phyloP scores from a whole-genome alignment of 2,329 filamentous ascomycete genomes.

The Fusarium metavorans region DNA sequence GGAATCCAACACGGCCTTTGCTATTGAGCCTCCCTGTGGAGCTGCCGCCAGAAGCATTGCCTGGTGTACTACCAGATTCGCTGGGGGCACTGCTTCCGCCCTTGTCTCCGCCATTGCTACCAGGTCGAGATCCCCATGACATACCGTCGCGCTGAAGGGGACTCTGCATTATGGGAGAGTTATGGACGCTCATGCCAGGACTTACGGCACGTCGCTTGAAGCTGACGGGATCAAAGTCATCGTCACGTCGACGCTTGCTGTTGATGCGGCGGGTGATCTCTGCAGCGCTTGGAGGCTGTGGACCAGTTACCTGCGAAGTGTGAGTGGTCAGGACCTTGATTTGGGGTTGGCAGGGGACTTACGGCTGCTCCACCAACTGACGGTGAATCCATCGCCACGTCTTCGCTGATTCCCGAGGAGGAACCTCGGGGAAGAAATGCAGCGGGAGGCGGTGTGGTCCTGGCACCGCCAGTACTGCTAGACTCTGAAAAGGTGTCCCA shows the following conservation, averaged over 20 bases:
- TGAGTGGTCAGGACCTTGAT: constrained; percentile 33
- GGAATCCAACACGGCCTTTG: constrained; percentile 78
- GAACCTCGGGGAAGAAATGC: constrained; percentile 70
- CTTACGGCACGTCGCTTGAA: constrained; percentile 94
- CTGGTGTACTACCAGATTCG: constrained; percentile 57
- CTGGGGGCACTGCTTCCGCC: constrained; percentile 65
- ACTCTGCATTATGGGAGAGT: constrained; percentile 88
- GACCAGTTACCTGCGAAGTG: constrained; percentile 47
- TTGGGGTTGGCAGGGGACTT: constrained; percentile 22
- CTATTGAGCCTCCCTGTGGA: constrained; percentile 61
- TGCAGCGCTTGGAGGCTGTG: constrained; percentile 71
- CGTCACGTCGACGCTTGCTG: constrained; percentile 86
- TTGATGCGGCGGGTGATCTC: constrained; percentile 84
- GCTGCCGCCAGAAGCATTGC: constrained; percentile 42
- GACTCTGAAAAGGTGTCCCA: constrained; percentile 85
- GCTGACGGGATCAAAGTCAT: constrained; percentile 87
- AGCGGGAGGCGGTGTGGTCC: constrained; percentile 75
- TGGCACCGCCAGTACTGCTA: constrained; percentile 62
- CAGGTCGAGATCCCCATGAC: constrained; percentile 79
- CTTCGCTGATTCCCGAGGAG: constrained; percentile 74
- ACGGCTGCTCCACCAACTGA: constrained; percentile 55
- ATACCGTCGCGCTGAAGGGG: constrained; percentile 79
- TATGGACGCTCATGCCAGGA: constrained; percentile 90
- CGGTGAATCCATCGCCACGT: constrained; percentile 80
- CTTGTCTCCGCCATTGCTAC: constrained; percentile 69